Base-by-base conservation (phyloP, 805 yeast species). In the Alloascoidea africana region DNA sequence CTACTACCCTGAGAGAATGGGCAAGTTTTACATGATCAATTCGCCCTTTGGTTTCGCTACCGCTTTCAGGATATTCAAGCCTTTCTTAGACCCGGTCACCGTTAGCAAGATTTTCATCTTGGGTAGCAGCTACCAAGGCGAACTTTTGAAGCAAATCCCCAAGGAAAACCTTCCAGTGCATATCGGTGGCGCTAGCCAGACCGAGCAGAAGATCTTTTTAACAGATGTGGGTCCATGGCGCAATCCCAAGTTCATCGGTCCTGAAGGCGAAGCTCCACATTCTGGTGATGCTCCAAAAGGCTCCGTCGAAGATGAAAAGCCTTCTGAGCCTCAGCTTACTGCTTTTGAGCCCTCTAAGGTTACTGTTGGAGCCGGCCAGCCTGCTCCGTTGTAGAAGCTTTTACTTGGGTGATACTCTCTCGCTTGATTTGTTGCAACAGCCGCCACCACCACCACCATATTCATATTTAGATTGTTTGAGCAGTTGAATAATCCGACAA, bases 1-100 rank as follows among this genome's bases (percentile, higher is more conserved):
- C 63, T 89, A 83, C 62, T 91, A 91, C 58, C 98, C 98, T 13
- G 98, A 91, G 68, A 81, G 97, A 61, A 91, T 91, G 98, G 98
- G 98, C 54, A 86, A 83, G 60, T 91, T 89, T 56, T 89, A 86
- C 62, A 65, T 87, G 50, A 84, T 91, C 61, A 91, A 91, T 54
- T 94, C 97, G 1, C 98, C 98, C 45, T 91, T 86, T 55, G 98
- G 98, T 2, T 91, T 91, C 62, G 75, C 95, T 30, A 78, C 96
- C 32, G 96, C 93, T 32, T 91, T 89, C 71, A 73, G 75, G 56
- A 55, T 87, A 39, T 83, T 91, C 65, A 86, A 86, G 64, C 89
- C 94, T 39, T 87, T 91, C 62, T 70, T 91, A 54, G 98, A 91
- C 56, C 97, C 97, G 2, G 97, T 89, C 39, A 91, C 98, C 5